These are phyloP conservation scores for Calonectria pseudoturangicola DNA, from an alignment of 2,329 filamentous ascomycete species.

Conservation along the genomic window DNA sequence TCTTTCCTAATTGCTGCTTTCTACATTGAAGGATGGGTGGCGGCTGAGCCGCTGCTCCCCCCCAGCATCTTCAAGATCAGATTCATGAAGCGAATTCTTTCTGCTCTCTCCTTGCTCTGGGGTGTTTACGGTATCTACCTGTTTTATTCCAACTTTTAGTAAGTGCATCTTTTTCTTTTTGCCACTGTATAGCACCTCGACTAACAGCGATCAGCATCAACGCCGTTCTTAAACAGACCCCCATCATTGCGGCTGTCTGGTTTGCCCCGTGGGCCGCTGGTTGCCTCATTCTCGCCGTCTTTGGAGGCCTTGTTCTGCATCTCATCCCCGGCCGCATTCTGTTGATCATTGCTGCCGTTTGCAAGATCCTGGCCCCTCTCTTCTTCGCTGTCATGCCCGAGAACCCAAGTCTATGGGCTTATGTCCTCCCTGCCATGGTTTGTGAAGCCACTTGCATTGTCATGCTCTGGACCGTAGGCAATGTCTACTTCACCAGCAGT, in stretches of 20 bases:
- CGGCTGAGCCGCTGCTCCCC: slow-evolving; percentile 77
- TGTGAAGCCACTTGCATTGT: slow-evolving; percentile 79
- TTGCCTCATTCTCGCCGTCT: slow-evolving; percentile 72
- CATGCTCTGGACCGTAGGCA: slow-evolving; percentile 78
- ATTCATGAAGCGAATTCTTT: slow-evolving; percentile 74
- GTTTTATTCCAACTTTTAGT: slow-evolving; percentile 79
- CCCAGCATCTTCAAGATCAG: slow-evolving; percentile 77
- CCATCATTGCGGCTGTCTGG: slow-evolving; percentile 75
- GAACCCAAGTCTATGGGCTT: slow-evolving; percentile 76
- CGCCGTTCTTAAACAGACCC: slow-evolving; percentile 68
- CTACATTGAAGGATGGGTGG: slow-evolving; percentile 80
- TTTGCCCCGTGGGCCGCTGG: slow-evolving; percentile 75
- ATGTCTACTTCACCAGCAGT: slow-evolving; percentile 79
- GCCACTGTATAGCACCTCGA: background rate
- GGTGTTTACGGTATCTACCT: slow-evolving; percentile 77
- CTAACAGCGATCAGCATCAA: slow-evolving; percentile 66
- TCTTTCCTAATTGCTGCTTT: slow-evolving; percentile 71
- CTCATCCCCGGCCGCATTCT: slow-evolving; percentile 71
- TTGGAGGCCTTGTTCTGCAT: slow-evolving; percentile 73
- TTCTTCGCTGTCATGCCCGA: slow-evolving; percentile 74
- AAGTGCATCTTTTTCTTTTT: slow-evolving; percentile 53
- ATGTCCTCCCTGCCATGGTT: slow-evolving; percentile 75
- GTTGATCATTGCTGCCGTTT: slow-evolving; percentile 69
- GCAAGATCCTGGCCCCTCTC: slow-evolving; percentile 69
- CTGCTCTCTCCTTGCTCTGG: slow-evolving; percentile 68